Evolutionary conservation across 805 yeast species (phyloP).

Genomic region (Wickerhamomyces tratensis): DNA sequence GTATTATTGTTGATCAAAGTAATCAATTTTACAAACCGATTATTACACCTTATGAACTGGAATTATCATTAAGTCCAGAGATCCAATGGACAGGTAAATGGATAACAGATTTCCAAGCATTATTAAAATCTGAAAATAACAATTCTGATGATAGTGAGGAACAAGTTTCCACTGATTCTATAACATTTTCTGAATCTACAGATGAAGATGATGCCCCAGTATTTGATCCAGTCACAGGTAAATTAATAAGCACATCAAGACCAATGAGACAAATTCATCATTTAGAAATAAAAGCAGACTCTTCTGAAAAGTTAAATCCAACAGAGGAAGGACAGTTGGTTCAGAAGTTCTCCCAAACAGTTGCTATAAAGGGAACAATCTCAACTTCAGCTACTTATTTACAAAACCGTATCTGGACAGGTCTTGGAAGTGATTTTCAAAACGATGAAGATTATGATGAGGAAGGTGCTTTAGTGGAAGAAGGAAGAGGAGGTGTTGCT

Average conservation of each 20-base stretch:
- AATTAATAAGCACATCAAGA: conserved; percentile 52
- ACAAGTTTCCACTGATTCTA: conserved; percentile 1
- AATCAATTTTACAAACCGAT: conserved; percentile 86
- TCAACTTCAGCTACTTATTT: conserved; percentile 81
- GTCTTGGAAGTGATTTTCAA: conserved; percentile 77
- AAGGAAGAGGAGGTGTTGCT: conserved; percentile 84
- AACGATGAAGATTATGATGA: conserved; percentile 28
- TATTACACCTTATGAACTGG: conserved; percentile 86
- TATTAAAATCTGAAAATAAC: conserved; percentile 25
- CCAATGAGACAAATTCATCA: conserved; percentile 68
- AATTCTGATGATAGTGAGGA: conserved; percentile 17
- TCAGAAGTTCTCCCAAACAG: conserved; percentile 43
- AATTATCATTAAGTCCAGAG: conserved; percentile 67
- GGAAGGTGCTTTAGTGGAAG: conserved; percentile 69
- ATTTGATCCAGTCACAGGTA: conserved; percentile 86
- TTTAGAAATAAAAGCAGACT: conserved; percentile 42
- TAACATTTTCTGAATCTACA: conserved; percentile 2
- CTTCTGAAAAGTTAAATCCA: conserved; percentile 11
- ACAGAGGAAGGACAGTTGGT: conserved; percentile 32
- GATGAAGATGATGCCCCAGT: conserved; percentile 58
- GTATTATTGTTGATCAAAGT: conserved; percentile 70
- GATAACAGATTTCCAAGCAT: conserved; percentile 70
- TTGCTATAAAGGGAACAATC: conserved; percentile 66
- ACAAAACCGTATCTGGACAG: conserved; percentile 76
- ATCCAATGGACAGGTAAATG: conserved; percentile 90